Percentiles rank a stretch among this genome's conserved stretches.
phyloP scores from a whole-genome alignment of 1,284 basidiomycete genomes.

The Tilletiopsis washingtonensis region DNA sequence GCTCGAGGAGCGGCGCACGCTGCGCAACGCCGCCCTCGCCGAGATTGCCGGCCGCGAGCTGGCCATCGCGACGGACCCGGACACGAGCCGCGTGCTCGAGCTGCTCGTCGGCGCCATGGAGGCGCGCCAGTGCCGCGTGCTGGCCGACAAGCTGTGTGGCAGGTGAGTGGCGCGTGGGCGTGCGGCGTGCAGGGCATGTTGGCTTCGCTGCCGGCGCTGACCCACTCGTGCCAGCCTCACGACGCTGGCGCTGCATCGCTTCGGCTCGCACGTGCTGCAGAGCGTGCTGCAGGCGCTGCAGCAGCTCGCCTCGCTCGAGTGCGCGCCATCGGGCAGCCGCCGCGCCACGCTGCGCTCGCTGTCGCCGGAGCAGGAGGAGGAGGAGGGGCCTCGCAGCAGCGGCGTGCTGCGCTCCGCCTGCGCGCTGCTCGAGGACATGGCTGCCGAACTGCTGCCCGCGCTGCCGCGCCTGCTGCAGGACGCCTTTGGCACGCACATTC shows the following conservation, averaged over 20 bases:
- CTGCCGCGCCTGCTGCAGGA: conserved; percentile 19
- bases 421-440: neutral
- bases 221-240: too few relatives aligned
- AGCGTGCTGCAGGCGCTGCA: conserved; percentile 25
- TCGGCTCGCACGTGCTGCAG: conserved; percentile 41
- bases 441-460: conserved; percentile 14
- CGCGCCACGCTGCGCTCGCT: too few relatives aligned
- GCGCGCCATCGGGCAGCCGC: too few relatives aligned
- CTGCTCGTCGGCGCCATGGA: conserved; percentile 24
- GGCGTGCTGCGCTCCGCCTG: conserved; percentile 17
- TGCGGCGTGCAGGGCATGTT: neutral
- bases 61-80: conserved; percentile 37
- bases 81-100: conserved; percentile 40
- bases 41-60: conserved; percentile 44
- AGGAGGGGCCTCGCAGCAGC: too few relatives aligned
- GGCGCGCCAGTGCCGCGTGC: conserved; percentile 31
- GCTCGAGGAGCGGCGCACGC: conserved; percentile 21
- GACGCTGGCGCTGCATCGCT: conserved; percentile 34
- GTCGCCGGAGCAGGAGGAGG: too few relatives aligned
- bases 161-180: conserved; percentile 10
- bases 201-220: too few relatives aligned
- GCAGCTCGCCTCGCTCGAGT: conserved; percentile 16
- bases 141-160: conserved; percentile 39
- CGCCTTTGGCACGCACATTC: conserved; percentile 32
- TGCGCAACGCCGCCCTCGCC: conserved; percentile 37